phyloP scores from a whole-genome alignment of 116 monocot species.

The Cymodocea nodosa region DNA sequence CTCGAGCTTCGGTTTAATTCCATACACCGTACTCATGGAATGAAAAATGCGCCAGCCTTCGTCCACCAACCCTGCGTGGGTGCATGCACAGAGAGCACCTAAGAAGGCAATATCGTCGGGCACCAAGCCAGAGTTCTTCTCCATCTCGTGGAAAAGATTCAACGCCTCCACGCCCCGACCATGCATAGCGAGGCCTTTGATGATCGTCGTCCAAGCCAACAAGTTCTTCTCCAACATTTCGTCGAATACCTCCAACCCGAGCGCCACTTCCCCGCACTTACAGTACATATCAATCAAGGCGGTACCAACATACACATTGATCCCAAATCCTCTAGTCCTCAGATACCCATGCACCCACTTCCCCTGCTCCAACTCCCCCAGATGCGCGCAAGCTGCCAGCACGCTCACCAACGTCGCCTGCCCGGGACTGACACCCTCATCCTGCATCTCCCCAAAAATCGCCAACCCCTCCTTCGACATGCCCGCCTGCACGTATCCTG shows the following conservation, averaged over 20 bases:
- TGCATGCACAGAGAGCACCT: slow-evolving; percentile 21
- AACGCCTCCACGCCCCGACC: slow-evolving; percentile 19
- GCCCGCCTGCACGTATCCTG: slow-evolving; percentile 17
- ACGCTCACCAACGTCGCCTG: slow-evolving; percentile 20
- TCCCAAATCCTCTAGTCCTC: slow-evolving; percentile 2
- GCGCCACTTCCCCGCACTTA: slow-evolving; percentile 23
- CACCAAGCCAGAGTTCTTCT: slow-evolving; percentile 11
- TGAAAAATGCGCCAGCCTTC: slow-evolving; percentile 17
- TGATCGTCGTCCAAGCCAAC: slow-evolving; percentile 23
- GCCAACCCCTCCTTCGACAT: slow-evolving; percentile 6
- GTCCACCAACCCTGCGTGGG: slow-evolving; percentile 19
- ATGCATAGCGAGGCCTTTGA: slow-evolving; percentile 22
- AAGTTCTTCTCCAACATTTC: slow-evolving; percentile 22
- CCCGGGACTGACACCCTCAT: slow-evolving; percentile 6
- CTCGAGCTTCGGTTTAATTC: slow-evolving; percentile 23
- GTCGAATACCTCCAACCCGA: slow-evolving; percentile 19
- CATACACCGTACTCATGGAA: slow-evolving; percentile 12
- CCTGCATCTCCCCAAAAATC: slow-evolving; percentile 20
- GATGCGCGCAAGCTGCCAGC: slow-evolving; percentile 23
- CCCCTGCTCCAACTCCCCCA: slow-evolving; percentile 23
- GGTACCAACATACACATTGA: slow-evolving; percentile 14
- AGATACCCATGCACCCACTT: slow-evolving; percentile 27
- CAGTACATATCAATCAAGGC: slow-evolving; percentile 27
- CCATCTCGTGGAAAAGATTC: slow-evolving; percentile 18
- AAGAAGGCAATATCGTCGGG: slow-evolving; percentile 25